Conservation (phyloP, 345 rosid species). For the Noccaea bulbosa region DNA sequence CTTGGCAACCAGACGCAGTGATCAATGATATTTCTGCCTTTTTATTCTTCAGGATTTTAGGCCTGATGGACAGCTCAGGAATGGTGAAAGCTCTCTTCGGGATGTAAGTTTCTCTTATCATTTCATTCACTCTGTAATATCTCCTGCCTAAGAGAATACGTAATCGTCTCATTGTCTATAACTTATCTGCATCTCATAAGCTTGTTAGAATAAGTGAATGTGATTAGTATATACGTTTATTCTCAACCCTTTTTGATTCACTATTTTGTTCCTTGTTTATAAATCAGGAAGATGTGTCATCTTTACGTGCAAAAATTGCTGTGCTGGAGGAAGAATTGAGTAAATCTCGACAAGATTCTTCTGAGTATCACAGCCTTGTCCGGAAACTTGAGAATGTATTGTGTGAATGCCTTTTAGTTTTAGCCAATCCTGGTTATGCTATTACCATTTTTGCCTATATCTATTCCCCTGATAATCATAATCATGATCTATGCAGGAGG, state of each 20-base stretch:
- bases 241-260: slow-evolving; percentile 26
- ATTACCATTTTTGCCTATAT: slow-evolving; percentile 18
- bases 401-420: slow-evolving; percentile 30
- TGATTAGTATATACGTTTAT: not conserved
- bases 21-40: slow-evolving; percentile 2
- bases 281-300: slow-evolving; percentile 71
- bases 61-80: slow-evolving; percentile 56
- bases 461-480: slow-evolving; percentile 22
- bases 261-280: slow-evolving; percentile 29
- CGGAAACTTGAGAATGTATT: slow-evolving; percentile 79
- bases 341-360: slow-evolving; percentile 72
- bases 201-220: slow-evolving; percentile 7
- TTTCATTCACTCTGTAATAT: slow-evolving; percentile 19
- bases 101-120: slow-evolving; percentile 56
- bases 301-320: slow-evolving; percentile 68
- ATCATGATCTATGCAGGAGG: slow-evolving; percentile 60
- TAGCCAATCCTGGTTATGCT: slow-evolving; percentile 15
- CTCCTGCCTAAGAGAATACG: slow-evolving; percentile 22
- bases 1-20: slow-evolving; percentile 18
- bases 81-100: slow-evolving; percentile 51
- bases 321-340: slow-evolving; percentile 79
- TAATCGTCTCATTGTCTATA: not conserved
- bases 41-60: slow-evolving; percentile 58
- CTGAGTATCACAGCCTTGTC: slow-evolving; percentile 58
- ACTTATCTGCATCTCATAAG: slow-evolving; percentile 8